phyloP scores from a whole-genome alignment of 257 asterid species.

The Voacanga thouarsii region DNA sequence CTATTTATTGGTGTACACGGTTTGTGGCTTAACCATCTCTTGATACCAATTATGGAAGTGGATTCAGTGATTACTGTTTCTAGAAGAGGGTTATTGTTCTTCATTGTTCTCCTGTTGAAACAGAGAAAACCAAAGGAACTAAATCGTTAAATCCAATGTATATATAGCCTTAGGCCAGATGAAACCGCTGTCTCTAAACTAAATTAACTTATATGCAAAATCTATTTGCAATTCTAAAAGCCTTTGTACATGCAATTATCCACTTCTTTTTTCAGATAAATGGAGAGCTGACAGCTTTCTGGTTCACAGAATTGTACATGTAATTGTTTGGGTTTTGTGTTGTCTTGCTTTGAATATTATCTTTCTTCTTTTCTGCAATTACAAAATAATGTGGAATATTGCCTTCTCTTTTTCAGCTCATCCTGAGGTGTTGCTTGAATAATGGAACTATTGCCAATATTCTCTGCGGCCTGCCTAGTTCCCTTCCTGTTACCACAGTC shows the following conservation, averaged over 20 bases:
- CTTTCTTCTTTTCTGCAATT: constrained; percentile 8
- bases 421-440: constrained; percentile 60
- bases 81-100: neutral
- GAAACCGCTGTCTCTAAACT: neutral
- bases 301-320: neutral
- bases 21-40: neutral
- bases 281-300: neutral
- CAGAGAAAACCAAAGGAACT: neutral
- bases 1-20: neutral
- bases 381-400: constrained; percentile 1
- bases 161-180: neutral
- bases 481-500: constrained; percentile 76
- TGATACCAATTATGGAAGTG: neutral
- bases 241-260: neutral
- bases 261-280: neutral
- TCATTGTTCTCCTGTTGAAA: neutral
- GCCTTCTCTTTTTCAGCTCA: constrained; percentile 27
- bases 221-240: neutral
- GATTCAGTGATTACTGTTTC: neutral
- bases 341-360: neutral
- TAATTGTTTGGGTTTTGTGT: neutral
- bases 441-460: constrained; percentile 57
- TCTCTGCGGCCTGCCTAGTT: constrained; percentile 87
- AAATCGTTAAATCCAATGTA: neutral
- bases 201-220: neutral